Percentiles rank a stretch among this genome's conserved stretches.
Conservation (phyloP, 2,329 filamentous ascomycete species). For the Talaromyces rugulosus region DNA sequence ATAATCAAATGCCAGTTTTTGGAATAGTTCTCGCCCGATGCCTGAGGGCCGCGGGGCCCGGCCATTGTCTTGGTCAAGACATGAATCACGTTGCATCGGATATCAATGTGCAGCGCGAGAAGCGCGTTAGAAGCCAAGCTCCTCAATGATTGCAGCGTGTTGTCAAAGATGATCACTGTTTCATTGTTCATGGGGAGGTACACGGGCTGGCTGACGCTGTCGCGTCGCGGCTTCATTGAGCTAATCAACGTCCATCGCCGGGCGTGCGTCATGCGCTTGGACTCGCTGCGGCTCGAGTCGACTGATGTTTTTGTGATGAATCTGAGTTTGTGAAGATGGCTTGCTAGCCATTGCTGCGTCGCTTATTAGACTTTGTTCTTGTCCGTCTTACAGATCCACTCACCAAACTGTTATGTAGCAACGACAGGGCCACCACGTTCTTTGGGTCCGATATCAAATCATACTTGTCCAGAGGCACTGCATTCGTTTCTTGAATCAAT, state of each 20-base stretch:
- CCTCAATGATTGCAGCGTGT: constrained; percentile 76
- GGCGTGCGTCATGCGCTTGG: constrained; percentile 49
- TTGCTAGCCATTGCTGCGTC: constrained; percentile 77
- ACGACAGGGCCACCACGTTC: constrained; percentile 75
- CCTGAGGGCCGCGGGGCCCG: constrained; percentile 45
- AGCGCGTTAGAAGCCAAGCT: constrained; percentile 75
- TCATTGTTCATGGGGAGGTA: constrained; percentile 86
- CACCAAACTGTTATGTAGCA: constrained; percentile 89
- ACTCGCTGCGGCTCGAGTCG: constrained; percentile 36
- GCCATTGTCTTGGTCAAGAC: constrained; percentile 66
- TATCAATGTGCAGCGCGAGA: constrained; percentile 81
- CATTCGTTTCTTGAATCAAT: constrained; percentile 50
- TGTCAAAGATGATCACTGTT: constrained; percentile 82
- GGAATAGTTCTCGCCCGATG: constrained; percentile 48
- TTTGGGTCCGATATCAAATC: constrained; percentile 90
- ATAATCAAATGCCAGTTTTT: constrained; percentile 57
- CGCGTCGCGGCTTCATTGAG: constrained; percentile 54
- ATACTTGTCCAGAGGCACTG: constrained; percentile 63
- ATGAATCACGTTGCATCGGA: constrained; percentile 78
- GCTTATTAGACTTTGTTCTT: constrained; percentile 12
- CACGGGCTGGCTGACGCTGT: constrained; percentile 57
- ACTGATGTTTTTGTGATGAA: constrained; percentile 72
- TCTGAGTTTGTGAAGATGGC: constrained; percentile 74
- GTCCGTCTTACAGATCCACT: constrained; percentile 12
- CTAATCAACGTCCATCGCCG: constrained; percentile 81